Percentiles rank a stretch among this genome's conserved stretches.
Evolutionary conservation across 2,329 filamentous ascomycete genomes (phyloP).

Genomic region (Penicillium sp.): DNA sequence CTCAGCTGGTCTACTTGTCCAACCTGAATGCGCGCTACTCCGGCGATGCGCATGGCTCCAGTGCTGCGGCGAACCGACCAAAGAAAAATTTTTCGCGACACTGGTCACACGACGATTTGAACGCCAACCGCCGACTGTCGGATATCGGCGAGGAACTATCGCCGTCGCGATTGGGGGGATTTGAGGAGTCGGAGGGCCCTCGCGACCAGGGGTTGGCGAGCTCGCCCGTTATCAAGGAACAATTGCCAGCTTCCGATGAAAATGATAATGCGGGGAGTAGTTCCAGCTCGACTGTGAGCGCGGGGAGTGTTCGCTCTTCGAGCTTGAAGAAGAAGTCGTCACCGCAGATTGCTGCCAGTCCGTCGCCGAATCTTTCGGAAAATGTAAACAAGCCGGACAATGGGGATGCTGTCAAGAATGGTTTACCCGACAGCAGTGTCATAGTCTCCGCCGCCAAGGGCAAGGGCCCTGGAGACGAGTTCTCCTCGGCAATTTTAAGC

Average conservation of each 20-base stretch:
- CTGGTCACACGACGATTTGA: slow-evolving; percentile 38
- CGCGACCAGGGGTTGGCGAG: slow-evolving; percentile 12
- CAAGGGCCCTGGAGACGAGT: slow-evolving; percentile 55
- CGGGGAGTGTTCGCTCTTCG: slow-evolving; percentile 25
- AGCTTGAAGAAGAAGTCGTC: slow-evolving; percentile 19
- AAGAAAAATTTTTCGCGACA: slow-evolving; percentile 35
- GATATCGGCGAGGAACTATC: slow-evolving; percentile 47
- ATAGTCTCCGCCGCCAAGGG: slow-evolving; percentile 40
- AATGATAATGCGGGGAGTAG: slow-evolving; percentile 40
- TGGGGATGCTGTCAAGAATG: background rate
- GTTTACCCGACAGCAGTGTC: slow-evolving; percentile 14
- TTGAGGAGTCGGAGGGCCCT: slow-evolving; percentile 10
- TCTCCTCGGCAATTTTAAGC: slow-evolving; percentile 73
- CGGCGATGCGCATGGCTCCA: slow-evolving; percentile 6
- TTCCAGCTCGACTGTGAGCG: slow-evolving; percentile 40
- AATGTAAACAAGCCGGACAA: slow-evolving; percentile 6
- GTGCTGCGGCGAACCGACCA: slow-evolving; percentile 6
- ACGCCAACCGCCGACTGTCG: slow-evolving; percentile 42
- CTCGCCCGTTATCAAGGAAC: slow-evolving; percentile 41
- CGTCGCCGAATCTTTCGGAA: slow-evolving; percentile 6
- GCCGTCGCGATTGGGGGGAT: slow-evolving; percentile 22
- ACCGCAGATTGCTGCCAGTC: slow-evolving; percentile 7
- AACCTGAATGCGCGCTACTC: slow-evolving; percentile 40
- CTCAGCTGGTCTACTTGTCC: slow-evolving; percentile 48
- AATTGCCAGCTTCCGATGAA: slow-evolving; percentile 55